phyloP scores from a whole-genome alignment of 331 rosid genomes.

The Pyrus hybrid region DNA sequence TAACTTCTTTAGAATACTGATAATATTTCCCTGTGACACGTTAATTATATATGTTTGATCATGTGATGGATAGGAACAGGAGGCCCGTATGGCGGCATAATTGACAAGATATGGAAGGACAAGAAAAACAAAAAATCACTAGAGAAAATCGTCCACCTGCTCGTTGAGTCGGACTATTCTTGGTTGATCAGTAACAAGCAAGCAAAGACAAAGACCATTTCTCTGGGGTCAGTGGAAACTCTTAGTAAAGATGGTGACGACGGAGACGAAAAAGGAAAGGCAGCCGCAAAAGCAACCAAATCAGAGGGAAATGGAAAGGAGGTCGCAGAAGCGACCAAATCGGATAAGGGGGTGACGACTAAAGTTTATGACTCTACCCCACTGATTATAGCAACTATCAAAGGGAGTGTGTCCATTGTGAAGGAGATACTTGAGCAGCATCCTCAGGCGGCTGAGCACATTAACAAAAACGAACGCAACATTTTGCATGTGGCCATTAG shows the following conservation, averaged over 20 bases:
- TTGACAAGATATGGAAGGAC: not conserved
- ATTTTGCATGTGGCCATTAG: conserved; percentile 21
- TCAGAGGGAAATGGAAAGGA: too few relatives aligned
- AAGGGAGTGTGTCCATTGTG: conserved; percentile 7
- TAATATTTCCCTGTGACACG: not conserved
- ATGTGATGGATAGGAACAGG: not conserved
- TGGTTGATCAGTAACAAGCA: not conserved
- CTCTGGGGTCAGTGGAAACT: not conserved
- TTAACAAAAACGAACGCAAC: conserved; percentile 2
- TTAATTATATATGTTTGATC: not conserved
- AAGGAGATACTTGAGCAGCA: not conserved
- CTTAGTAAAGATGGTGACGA: too few relatives aligned
- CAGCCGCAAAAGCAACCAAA: too few relatives aligned
- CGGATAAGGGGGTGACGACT: not conserved
- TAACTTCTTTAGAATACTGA: too few relatives aligned
- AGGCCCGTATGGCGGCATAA: not conserved
- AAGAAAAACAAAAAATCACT: not conserved
- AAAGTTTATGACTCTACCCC: not conserved
- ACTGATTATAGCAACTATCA: conserved; percentile 7
- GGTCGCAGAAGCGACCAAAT: not conserved
- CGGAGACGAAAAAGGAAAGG: too few relatives aligned
- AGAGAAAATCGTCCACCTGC: not conserved
- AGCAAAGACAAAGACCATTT: not conserved
- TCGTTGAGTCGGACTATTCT: not conserved
- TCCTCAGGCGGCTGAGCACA: conserved; percentile 19